phyloP scores from a whole-genome alignment of 768 basidiomycete species.

The Boletellus sp. region DNA sequence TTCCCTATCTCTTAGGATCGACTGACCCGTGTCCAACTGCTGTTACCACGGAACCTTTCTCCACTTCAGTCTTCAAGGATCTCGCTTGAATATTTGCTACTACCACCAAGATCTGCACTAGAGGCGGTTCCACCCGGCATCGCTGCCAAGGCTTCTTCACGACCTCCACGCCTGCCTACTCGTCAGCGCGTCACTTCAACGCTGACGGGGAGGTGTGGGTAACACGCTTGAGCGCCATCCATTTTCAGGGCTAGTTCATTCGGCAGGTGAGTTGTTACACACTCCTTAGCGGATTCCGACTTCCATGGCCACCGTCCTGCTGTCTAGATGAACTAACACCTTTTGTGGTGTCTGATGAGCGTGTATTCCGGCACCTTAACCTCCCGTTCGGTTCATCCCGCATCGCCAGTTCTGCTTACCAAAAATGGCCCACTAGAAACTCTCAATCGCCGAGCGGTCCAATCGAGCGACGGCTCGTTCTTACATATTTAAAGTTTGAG shows the following conservation, averaged over 20 bases:
- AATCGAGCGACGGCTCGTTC: constrained; percentile 49
- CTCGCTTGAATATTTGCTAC: constrained; percentile 88
- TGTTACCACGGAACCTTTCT: neutral
- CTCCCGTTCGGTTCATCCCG: constrained; percentile 66
- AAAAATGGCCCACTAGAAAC: constrained; percentile 73
- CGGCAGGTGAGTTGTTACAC: constrained; percentile 66
- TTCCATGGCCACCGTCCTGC: constrained; percentile 87
- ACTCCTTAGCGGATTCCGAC: constrained; percentile 57
- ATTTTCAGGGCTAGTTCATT: constrained; percentile 91
- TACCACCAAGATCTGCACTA: constrained; percentile 87
- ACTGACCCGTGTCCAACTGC: neutral
- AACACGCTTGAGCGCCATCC: constrained; percentile 85
- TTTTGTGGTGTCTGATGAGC: constrained; percentile 84
- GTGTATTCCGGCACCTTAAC: constrained; percentile 81
- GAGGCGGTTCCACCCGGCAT: constrained; percentile 72
- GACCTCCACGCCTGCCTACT: constrained; percentile 79
- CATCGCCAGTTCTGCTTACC: constrained; percentile 72
- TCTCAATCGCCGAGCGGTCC: constrained; percentile 55
- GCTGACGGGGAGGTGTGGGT: constrained; percentile 80
- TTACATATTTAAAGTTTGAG: constrained; percentile 68
- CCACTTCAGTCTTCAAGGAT: constrained; percentile 84
- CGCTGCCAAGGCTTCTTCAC: constrained; percentile 76
- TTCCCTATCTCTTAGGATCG: constrained; percentile 79
- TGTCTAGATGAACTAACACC: constrained; percentile 87
- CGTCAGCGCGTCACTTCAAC: constrained; percentile 67